Percentiles rank a stretch among this genome's conserved stretches.
phyloP scores from a whole-genome alignment of 2,329 filamentous ascomycete genomes.

The Botryotinia convoluta region DNA sequence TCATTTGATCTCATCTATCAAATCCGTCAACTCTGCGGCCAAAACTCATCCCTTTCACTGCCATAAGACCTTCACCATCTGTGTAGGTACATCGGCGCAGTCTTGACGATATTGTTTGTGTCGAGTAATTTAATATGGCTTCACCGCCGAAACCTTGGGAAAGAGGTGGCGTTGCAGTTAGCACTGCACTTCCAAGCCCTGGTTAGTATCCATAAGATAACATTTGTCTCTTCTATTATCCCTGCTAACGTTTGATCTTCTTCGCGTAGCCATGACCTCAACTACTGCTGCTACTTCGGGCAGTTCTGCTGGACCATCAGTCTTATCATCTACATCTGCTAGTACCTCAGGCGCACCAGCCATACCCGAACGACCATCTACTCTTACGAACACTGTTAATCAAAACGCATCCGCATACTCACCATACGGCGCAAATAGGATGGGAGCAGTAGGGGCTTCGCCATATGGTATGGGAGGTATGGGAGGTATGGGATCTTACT shows the following conservation, averaged over 20 bases:
- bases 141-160: constrained; percentile 99
- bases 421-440: constrained; percentile 54
- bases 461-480: constrained; percentile 38
- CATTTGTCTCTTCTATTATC: constrained; percentile 18
- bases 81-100: background rate
- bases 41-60: background rate
- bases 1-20: background rate
- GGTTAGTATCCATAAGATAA: constrained; percentile 30
- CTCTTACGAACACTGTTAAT: constrained; percentile 76
- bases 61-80: background rate
- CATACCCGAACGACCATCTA: constrained; percentile 76
- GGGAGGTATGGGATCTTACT: constrained; percentile 43
- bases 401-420: constrained; percentile 85
- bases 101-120: background rate
- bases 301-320: constrained; percentile 43
- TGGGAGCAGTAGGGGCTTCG: constrained; percentile 50
- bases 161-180: constrained; percentile 50
- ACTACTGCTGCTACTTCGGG: constrained; percentile 33
- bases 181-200: constrained; percentile 32
- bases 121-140: constrained; percentile 47
- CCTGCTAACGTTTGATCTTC: constrained; percentile 19
- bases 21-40: constrained; percentile 4
- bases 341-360: constrained; percentile 53
- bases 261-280: constrained; percentile 39
- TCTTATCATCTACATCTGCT: constrained; percentile 43